Evolutionary conservation across 768 basidiomycete genomes (phyloP).

Genomic region (Strobilomyces echinocephalus): DNA sequence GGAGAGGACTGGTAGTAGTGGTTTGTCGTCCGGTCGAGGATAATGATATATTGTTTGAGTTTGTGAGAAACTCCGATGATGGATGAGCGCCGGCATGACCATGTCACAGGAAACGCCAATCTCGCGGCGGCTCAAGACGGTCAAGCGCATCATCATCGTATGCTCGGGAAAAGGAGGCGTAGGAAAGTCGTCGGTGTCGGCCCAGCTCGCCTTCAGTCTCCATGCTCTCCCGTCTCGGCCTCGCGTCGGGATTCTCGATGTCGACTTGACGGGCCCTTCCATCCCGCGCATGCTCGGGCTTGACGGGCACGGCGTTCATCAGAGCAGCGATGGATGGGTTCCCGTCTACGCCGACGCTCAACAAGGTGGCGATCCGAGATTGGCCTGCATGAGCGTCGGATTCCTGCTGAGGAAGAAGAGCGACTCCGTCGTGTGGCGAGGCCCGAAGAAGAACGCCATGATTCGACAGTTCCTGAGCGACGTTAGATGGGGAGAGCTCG

Average conservation of each 20-base stretch:
- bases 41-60: neutral
- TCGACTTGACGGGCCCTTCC: constrained; percentile 92
- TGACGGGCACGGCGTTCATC: constrained; percentile 83
- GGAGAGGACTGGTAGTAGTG: constrained; percentile 7
- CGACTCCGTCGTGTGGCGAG: constrained; percentile 96
- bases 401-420: constrained; percentile 86
- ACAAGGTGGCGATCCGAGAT: constrained; percentile 51
- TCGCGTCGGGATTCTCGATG: constrained; percentile 85
- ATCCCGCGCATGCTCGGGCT: constrained; percentile 93
- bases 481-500: constrained; percentile 91
- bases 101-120: constrained; percentile 53
- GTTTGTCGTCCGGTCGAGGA: constrained; percentile 1
- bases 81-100: neutral
- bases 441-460: constrained; percentile 98
- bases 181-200: constrained; percentile 94
- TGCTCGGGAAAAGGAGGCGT: constrained; percentile 97
- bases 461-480: constrained; percentile 92
- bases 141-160: constrained; percentile 88
- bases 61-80: neutral
- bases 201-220: constrained; percentile 87
- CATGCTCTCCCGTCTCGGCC: constrained; percentile 61
- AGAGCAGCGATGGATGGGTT: constrained; percentile 95
- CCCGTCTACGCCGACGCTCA: constrained; percentile 85
- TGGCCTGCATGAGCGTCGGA: constrained; percentile 96
- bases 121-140: constrained; percentile 60